A percentile compares a stretch with the other conserved stretches of the same genome.
phyloP scores from a whole-genome alignment of 345 rosid species.

The Syzygium aromaticum region DNA sequence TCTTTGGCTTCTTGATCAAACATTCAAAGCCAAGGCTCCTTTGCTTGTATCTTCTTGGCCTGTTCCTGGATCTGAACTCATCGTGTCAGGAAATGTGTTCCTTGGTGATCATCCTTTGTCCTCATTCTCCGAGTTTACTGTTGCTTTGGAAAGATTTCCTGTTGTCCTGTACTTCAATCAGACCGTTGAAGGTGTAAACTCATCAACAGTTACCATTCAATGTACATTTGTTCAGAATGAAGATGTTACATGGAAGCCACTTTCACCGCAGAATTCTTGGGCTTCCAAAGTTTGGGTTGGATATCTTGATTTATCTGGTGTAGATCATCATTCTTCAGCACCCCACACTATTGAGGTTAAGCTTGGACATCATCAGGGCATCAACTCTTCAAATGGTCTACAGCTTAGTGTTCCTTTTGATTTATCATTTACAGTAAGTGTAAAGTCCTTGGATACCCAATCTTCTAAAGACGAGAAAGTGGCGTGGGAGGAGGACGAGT shows the following conservation, averaged over 20 bases:
- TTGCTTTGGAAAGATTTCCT: conserved; percentile 43
- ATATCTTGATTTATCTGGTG: conserved; percentile 21
- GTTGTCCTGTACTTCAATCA: conserved; percentile 71
- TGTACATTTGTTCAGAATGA: conserved; percentile 21
- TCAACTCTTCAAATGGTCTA: conserved; percentile 53
- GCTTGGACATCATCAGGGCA: conserved; percentile 59
- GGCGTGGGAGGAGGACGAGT: conserved; percentile 55
- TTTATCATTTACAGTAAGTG: conserved; percentile 35
- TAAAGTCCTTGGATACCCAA: conserved; percentile 12
- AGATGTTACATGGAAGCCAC: conserved; percentile 58
- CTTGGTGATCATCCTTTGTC: conserved; percentile 15
- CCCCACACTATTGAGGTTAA: conserved; percentile 38
- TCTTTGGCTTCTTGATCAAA: conserved; percentile 92
- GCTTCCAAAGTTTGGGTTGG: conserved; percentile 62
- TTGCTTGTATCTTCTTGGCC: conserved; percentile 77
- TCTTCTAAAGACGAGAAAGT: conserved; percentile 21
- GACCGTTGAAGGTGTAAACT: conserved; percentile 63
- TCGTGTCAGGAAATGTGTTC: conserved; percentile 25
- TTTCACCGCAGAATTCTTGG: conserved; percentile 23
- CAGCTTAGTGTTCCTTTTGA: conserved; percentile 26
- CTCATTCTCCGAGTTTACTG: conserved; percentile 17
- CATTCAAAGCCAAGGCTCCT: conserved; percentile 57
- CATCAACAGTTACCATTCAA: conserved; percentile 40
- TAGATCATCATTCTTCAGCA: conserved; percentile 15
- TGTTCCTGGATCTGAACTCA: conserved; percentile 45